A percentile compares a stretch with the other conserved stretches of the same genome.
Evolutionary conservation across 768 basidiomycete genomes (phyloP).

Genomic region (Scleroderma bovista): DNA sequence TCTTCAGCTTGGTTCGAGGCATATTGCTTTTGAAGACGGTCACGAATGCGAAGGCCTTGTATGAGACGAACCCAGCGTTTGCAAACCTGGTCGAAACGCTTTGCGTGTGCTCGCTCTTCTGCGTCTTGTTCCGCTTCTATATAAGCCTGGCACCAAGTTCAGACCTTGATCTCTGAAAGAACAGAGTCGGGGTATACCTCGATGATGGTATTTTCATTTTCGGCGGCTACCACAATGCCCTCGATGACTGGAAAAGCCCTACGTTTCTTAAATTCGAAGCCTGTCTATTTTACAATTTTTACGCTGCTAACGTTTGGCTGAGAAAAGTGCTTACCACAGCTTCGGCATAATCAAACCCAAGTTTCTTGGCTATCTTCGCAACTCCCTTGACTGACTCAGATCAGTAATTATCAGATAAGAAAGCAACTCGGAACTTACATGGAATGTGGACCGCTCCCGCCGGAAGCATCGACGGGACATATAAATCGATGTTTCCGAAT

Average conservation of each 20-base stretch:
- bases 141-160: slow-evolving; percentile 57
- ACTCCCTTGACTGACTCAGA: slow-evolving; percentile 65
- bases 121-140: slow-evolving; percentile 75
- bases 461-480: slow-evolving; percentile 93
- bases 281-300: slow-evolving; percentile 50
- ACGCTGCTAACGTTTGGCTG: slow-evolving; percentile 5
- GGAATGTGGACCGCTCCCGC: slow-evolving; percentile 81
- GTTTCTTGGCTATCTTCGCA: slow-evolving; percentile 80
- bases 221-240: slow-evolving; percentile 82
- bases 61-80: slow-evolving; percentile 88
- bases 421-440: slow-evolving; percentile 49
- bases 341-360: slow-evolving; percentile 89
- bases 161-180: background rate
- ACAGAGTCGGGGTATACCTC: slow-evolving; percentile 48
- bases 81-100: slow-evolving; percentile 72
- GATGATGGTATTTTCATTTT: slow-evolving; percentile 66
- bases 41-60: slow-evolving; percentile 81
- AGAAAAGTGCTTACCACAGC: slow-evolving; percentile 70
- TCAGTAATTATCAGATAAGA: slow-evolving; percentile 9
- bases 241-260: slow-evolving; percentile 79
- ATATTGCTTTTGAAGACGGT: slow-evolving; percentile 80
- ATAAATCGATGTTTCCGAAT: slow-evolving; percentile 96
- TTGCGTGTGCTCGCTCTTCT: slow-evolving; percentile 68
- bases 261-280: slow-evolving; percentile 95
- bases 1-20: slow-evolving; percentile 17